Base-by-base conservation (phyloP, 1,284 basidiomycete genomes). In the Boletus chippewaensis region DNA sequence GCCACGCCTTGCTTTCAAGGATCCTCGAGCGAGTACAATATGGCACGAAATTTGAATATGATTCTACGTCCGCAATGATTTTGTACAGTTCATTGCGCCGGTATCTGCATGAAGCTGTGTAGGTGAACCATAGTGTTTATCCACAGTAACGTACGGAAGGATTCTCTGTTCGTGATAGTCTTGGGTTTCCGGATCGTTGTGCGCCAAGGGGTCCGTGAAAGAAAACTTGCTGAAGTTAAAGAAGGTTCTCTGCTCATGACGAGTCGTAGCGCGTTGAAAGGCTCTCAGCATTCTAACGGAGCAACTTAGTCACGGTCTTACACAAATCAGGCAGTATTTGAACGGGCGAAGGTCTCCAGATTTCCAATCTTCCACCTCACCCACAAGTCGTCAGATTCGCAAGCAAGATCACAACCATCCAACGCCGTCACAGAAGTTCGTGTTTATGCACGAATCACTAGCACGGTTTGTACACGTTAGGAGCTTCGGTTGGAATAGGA, bases 1-100 rank as follows among this genome's bases (percentile, higher is more conserved):
- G 61, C 42, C 56, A 48, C 49, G 59, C 38, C 40, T 50, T 52
- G 55, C 47, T 55, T 50, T 67, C 67, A 36, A 94, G 71, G 40
- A 96, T 79, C 22, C 80, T 81, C 2, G 93, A 91, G 28, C 74
- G 71, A 15, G 80, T 82, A 71, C 95, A 97, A 69, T 92, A 97
- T 0, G 95, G 95, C 43, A 99, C 74, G 64, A 97, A 99, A 45
- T 74, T 73, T 11, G 84, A 77, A 69, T 98, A 99, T 5, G 89
- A 86, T 8, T 79, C 80, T 18, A 97, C 87, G 69, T 98, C 87
- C 13, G 92, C 80, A 42, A 99, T 91, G 51, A 98, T 71, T 5
- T 80, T 73, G 70, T 95, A 98, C 2, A 99, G 77, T 66, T 97
- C 81, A 41, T 76, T 74, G 53, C 76, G 80, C n/a, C 75, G 73